Conservation (phyloP, 352 stramenopile species). For the Phytopythium delawarense region DNA sequence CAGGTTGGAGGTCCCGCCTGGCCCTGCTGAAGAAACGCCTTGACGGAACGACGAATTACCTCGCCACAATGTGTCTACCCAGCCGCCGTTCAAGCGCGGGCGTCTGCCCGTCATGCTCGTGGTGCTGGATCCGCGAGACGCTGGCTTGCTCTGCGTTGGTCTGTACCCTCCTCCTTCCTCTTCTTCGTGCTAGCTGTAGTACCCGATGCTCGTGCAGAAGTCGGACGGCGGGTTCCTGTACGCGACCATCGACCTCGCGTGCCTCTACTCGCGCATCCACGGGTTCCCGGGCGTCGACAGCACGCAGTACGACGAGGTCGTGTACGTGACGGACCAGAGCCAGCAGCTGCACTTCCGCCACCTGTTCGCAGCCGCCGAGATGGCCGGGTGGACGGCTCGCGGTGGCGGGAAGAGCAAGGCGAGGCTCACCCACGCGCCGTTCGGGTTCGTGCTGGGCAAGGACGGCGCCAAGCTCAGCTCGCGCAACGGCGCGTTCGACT, state of each 20-base stretch:
- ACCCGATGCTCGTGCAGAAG: conserved; percentile 84
- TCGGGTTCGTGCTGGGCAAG: conserved; percentile 75
- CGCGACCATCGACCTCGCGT: conserved; percentile 75
- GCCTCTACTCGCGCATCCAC: conserved; percentile 67
- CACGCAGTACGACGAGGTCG: conserved; percentile 68
- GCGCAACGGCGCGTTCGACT: conserved; percentile 74
- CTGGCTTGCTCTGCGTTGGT: too few relatives aligned
- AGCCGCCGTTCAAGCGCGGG: too few relatives aligned
- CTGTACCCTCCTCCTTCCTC: too few relatives aligned
- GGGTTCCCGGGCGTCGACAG: conserved; percentile 61
- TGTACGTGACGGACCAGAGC: conserved; percentile 82
- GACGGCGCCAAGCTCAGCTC: conserved; percentile 82
- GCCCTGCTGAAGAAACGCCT: too few relatives aligned
- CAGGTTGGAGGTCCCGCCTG: too few relatives aligned
- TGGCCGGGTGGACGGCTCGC: conserved; percentile 42
- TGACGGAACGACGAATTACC: too few relatives aligned
- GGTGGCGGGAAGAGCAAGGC: conserved; percentile 25
- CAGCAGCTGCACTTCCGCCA: conserved; percentile 80
- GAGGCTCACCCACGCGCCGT: conserved; percentile 63
- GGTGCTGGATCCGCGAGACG: too few relatives aligned
- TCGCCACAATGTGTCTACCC: too few relatives aligned
- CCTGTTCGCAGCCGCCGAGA: conserved; percentile 56
- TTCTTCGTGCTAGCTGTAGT: too few relatives aligned
- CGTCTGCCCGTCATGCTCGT: too few relatives aligned
- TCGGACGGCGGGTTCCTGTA: conserved; percentile 73